Base-by-base conservation (phyloP, 2,329 filamentous ascomycete genomes). In the Mycogone perniciosa region DNA sequence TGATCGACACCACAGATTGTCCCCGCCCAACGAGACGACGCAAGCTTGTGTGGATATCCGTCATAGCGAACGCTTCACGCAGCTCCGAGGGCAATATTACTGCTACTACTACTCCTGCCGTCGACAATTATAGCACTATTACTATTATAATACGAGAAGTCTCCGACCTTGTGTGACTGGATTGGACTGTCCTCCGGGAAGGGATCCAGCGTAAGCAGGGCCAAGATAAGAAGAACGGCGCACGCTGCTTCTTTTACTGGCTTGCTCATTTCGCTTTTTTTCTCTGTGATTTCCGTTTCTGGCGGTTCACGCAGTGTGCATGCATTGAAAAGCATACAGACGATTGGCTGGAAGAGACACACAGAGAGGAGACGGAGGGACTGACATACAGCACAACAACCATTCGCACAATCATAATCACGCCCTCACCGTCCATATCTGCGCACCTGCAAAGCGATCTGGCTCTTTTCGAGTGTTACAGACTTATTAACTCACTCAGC, bases 1-100 rank as follows among this genome's bases (percentile, higher is more conserved):
- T 43, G 49, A 51, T 51, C 49, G 49, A 51, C 49, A 51, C 49
- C 48, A 44, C 49, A 51, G 49, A 38, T 37, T 39, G 37, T 51
- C 49, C 49, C 49, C 49, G 49, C 49, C 34, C 41, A 13, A 46
- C 27, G 9, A 20, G 31, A 33, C 29, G 42, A 39, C 48, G 44
- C 45, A 31, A 35, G 38, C 34, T 46, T 51, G 44, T 44, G 49
- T 20, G 20, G 20, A 20, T 20, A 20, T 20, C 20, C 20, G 20
- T 20, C 20, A 20, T 20, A 20, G 20, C 20, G 20, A 20, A 20
- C 20, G 20, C 20, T 20, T 20, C 20, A 20, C 20, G 20, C 20
- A 20, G 20, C 20, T 20, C 20, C 20, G 20, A 38, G 35, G 35
- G 35, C 35, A 38, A 20, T 20, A 20, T 20, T 20, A 20, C 20